Evolutionary conservation across 2,329 filamentous ascomycete genomes (phyloP).

Genomic region (Stachybotrys elegans): DNA sequence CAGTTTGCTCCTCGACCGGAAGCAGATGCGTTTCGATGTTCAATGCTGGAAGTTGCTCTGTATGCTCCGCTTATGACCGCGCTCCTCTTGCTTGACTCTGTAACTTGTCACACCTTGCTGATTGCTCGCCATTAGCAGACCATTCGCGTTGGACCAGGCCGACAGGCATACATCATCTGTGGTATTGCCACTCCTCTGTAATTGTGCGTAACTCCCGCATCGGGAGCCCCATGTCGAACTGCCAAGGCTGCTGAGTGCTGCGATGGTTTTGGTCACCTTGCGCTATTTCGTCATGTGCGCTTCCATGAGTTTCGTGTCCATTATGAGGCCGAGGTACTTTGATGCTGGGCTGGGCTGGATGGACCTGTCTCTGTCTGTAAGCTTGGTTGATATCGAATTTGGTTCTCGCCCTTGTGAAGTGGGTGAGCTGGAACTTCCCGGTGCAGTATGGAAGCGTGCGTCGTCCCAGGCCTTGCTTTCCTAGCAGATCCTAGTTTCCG

Average conservation of each 20-base stretch:
- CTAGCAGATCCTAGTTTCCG: neutral
- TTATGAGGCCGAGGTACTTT: slow-evolving; percentile 2
- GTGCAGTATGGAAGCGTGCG: neutral
- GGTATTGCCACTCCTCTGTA: slow-evolving; percentile 2
- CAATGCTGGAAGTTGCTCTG: slow-evolving; percentile 3
- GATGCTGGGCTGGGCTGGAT: neutral
- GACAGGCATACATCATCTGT: slow-evolving; percentile 2
- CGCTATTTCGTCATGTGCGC: neutral
- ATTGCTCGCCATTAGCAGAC: neutral
- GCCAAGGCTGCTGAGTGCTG: slow-evolving; percentile 3
- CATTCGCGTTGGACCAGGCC: slow-evolving; percentile 2
- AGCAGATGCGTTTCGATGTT: slow-evolving; percentile 4
- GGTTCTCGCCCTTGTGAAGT: neutral
- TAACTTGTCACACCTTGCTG: slow-evolving; percentile 1
- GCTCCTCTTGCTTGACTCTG: slow-evolving; percentile 3
- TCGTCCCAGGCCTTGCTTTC: neutral
- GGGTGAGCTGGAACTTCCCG: neutral
- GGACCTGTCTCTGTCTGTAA: neutral
- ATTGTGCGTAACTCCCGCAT: neutral
- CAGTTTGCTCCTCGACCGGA: neutral
- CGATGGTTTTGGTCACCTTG: slow-evolving; percentile 1
- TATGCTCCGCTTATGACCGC: slow-evolving; percentile 3
- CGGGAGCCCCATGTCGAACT: neutral
- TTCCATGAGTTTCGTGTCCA: neutral
- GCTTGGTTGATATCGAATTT: neutral